A percentile compares a stretch with the other conserved stretches of the same genome.
Evolutionary conservation across 1,284 basidiomycete species (phyloP).

Genomic region (Entoloma clypeatum): DNA sequence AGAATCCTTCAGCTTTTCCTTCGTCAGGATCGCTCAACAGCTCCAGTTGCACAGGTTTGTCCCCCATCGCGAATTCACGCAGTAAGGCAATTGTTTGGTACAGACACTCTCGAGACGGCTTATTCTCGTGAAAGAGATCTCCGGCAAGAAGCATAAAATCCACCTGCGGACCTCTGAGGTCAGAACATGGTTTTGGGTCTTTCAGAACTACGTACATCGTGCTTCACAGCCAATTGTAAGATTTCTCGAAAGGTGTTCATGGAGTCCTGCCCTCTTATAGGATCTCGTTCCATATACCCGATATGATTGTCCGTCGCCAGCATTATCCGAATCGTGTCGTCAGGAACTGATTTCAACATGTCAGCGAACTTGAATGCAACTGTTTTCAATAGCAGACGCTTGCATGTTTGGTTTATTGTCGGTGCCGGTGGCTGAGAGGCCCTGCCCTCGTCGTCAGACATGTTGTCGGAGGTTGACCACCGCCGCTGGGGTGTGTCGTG

Average conservation of each 20-base stretch:
- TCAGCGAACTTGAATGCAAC: conserved; percentile 6
- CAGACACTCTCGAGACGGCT: conserved; percentile 86
- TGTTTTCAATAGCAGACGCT: conserved; percentile 22
- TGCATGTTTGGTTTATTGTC: conserved; percentile 37
- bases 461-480: not conserved
- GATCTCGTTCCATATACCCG: conserved; percentile 93
- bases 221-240: conserved; percentile 82
- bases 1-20: conserved; percentile 79
- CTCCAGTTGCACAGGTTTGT: conserved; percentile 86
- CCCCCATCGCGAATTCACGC: conserved; percentile 87
- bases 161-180: conserved; percentile 48
- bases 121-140: conserved; percentile 97
- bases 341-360: conserved; percentile 37
- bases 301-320: conserved; percentile 96
- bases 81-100: conserved; percentile 88
- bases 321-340: conserved; percentile 78
- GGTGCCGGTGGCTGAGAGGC: conserved; percentile 21
- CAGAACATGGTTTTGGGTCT: not conserved
- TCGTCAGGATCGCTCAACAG: conserved; percentile 90
- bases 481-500: not conserved
- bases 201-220: conserved; percentile 59
- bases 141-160: conserved; percentile 94
- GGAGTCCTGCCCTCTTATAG: conserved; percentile 90
- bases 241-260: conserved; percentile 96
- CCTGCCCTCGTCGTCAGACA: conserved; percentile 17